Evolutionary conservation across 805 yeast genomes (phyloP), one percentile per base, ranked within the genome.

Genomic region (Hanseniaspora guilliermondii): DNA sequence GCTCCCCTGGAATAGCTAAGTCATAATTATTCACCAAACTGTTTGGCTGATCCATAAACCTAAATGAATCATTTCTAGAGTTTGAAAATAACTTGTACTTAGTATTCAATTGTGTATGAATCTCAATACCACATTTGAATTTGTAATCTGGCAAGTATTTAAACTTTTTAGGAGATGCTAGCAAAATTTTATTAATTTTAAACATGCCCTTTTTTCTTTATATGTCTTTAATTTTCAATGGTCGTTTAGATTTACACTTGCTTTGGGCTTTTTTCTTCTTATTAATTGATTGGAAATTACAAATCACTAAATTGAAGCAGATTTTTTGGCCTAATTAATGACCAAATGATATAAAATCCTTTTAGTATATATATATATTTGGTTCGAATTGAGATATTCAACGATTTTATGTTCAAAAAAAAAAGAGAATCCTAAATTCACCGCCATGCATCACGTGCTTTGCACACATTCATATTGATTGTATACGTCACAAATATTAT

Each of bases 1-100:
- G 95, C 0, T 97, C 82, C 2, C 98, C 98, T 0, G 98, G 98
- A 25, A 93, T 65, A 7, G 91, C 85, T 12, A 83, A 76, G 68
- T 93, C 98, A 63, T 82, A 93, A 62, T 70, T 85, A 16, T 95
- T 82, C 1, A 85, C 78, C 41, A 76, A 75, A 2, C 82, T 62
- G 67, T 91, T 91, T 6, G 95, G 94, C 2, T 58, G 61, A 6
- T 72, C 70, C 45, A 62, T 67, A 12, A 68, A 67, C 44, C 77
- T 73, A 53, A 77, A 74, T 6, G 74, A 69, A 25, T 71, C 68
- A 53, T 73, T 70, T 2, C 68, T 67, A 1, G 89, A 76, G 2
- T 73, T 60, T 3, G 96, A 85, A 60, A 93, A 93, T 27, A 93
- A 77, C 66, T 93, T 93, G 53, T 76, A 71, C 37, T 68, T 64